Percentiles rank a stretch among this genome's conserved stretches.
phyloP scores from a whole-genome alignment of 768 basidiomycete genomes.

The Crepidotus variabilis region DNA sequence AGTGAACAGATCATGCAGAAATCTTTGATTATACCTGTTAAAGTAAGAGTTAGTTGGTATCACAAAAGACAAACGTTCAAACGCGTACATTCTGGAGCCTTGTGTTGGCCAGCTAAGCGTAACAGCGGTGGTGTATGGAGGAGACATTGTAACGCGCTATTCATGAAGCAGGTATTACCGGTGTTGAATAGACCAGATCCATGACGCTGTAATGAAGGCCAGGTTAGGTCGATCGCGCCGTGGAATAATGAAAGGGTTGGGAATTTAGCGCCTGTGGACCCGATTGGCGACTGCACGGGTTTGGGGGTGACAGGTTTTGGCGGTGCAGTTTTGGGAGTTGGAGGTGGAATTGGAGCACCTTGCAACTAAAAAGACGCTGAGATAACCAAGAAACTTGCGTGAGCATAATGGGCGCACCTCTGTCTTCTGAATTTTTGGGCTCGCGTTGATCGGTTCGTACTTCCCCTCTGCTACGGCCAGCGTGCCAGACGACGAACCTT shows the following conservation, averaged over 20 bases:
- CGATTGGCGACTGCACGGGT: slow-evolving; percentile 15
- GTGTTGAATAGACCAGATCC: slow-evolving; percentile 76
- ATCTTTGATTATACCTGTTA: slow-evolving; percentile 39
- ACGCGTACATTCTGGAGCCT: slow-evolving; percentile 57
- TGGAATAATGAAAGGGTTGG: slow-evolving; percentile 41
- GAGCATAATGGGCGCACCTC: slow-evolving; percentile 37
- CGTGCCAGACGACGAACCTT: slow-evolving; percentile 77
- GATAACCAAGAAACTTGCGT: not conserved
- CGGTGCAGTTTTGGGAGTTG: slow-evolving; percentile 16
- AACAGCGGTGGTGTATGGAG: slow-evolving; percentile 89
- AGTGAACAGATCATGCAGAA: slow-evolving; percentile 85
- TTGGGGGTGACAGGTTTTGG: slow-evolving; percentile 25
- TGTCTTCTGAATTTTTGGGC: slow-evolving; percentile 44
- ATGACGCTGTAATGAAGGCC: slow-evolving; percentile 47
- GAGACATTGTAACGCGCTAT: slow-evolving; percentile 90
- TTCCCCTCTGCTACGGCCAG: slow-evolving; percentile 70
- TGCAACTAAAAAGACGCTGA: slow-evolving; percentile 11
- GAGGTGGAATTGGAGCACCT: slow-evolving; percentile 7
- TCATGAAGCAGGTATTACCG: slow-evolving; percentile 95
- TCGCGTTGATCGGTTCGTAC: slow-evolving; percentile 78
- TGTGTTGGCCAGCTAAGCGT: slow-evolving; percentile 50
- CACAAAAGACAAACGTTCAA: slow-evolving; percentile 3
- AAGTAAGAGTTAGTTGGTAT: slow-evolving; percentile 3
- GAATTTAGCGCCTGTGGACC: slow-evolving; percentile 24
- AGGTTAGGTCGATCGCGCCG: slow-evolving; percentile 56